Base-by-base conservation (phyloP, 2,329 filamentous ascomycete genomes). In the Neofusicoccum sp. region DNA sequence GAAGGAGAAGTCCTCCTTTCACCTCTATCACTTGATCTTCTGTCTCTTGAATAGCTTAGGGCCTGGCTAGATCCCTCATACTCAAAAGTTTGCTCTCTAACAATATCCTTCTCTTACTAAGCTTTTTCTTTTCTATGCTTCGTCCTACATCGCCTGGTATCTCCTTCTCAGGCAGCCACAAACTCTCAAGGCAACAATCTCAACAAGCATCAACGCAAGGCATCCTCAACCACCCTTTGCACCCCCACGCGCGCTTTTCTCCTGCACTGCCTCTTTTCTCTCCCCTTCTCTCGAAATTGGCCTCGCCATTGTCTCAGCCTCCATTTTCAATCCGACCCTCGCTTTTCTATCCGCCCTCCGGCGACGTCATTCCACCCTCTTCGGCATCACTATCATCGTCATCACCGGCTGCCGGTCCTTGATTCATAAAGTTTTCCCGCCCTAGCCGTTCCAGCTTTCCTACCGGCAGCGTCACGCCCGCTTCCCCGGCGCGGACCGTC, bases 401-500 rank as follows among this genome's bases (percentile, higher is more conserved):
- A 5, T 16, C 11, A 41, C 28, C 24, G 28, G n/a, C 45, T n/a
- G 20, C 45, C 14, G 9, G n/a, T 48, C 30, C 45, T 6, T 48
- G 28, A 33, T 20, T 20, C 14, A 16, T 7, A 20, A 48, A 20
- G 5, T 34, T 33, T 48, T 30, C 30, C n/a, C 34, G 16, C 45
- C 30, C 20, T 34, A 34, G 45, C 7, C 45, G 45, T 48, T 34
- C 30, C 9, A 48, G 8, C 7, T 28, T 28, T 26, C 7, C 16
- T 4, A 12, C 26, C 44, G n/a, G 26, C 44, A 31, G 24, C 26
- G n/a, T 9, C 20, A 24, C 4, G 30, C 51, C 51, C 38, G 28
- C 51, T 26, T 56, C 51, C 51, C 51, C 51, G 51, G 51, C n/a
- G 36, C 51, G 51, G 36, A 20, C 51, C 51, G 36, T 30, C 26